These are phyloP conservation scores for Ceratobasidium sp. DNA, from an alignment of 1,284 basidiomycete species.

Conservation along the genomic window DNA sequence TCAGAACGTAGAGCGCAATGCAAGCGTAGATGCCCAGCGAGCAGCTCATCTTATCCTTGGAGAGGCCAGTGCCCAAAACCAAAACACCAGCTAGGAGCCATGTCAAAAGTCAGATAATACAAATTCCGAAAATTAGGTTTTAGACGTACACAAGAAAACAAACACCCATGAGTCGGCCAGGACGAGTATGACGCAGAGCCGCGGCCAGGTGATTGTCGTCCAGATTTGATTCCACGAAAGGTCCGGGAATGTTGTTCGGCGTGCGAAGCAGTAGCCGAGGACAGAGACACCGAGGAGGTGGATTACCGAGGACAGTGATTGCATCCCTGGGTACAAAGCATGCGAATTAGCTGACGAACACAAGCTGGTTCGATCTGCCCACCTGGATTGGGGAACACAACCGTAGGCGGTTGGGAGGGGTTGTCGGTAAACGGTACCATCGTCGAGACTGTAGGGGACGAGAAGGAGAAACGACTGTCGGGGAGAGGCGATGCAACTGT, in stretches of 20 bases:
- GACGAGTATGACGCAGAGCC: conserved; percentile 39
- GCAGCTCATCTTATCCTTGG: conserved; percentile 48
- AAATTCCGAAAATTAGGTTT: not conserved
- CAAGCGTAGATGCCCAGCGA: conserved; percentile 51
- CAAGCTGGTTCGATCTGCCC: not conserved
- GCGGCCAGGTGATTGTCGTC: conserved; percentile 36
- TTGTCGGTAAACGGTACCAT: conserved; percentile 24
- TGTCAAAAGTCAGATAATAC: not conserved
- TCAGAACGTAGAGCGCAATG: conserved; percentile 51
- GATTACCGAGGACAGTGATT: conserved; percentile 38
- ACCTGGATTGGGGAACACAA: conserved; percentile 34
- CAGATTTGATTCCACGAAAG: conserved; percentile 20
- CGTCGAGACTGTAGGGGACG: not conserved
- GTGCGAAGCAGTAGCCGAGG: conserved; percentile 34
- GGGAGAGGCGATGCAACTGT: not conserved
- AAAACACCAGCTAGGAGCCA: conserved; percentile 46
- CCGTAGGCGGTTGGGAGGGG: conserved; percentile 13
- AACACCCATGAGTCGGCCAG: conserved; percentile 39
- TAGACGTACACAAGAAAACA: conserved; percentile 37
- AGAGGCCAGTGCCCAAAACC: conserved; percentile 52
- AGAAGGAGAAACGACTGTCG: conserved; percentile 28
- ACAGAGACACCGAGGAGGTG: conserved; percentile 38
- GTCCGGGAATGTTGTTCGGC: conserved; percentile 34
- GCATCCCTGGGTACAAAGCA: conserved; percentile 27
- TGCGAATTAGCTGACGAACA: conserved; percentile 7